A percentile compares a stretch with the other conserved stretches of the same genome.
These are phyloP conservation scores for Populus trichocarpa DNA, from an alignment of 441 rosid genomes.

Conservation along the genomic window DNA sequence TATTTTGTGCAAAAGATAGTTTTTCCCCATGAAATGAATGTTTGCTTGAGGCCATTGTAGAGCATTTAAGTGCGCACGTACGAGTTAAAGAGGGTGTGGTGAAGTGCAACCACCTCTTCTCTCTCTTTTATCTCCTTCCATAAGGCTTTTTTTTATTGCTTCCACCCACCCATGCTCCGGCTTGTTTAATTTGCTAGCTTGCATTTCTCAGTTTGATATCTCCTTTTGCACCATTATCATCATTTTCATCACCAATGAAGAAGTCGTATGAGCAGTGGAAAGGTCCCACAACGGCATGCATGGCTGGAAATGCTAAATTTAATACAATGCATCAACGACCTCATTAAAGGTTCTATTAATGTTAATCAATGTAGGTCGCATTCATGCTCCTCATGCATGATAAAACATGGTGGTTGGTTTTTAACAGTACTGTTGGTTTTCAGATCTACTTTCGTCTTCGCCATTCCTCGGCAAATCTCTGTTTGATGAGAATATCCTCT, in stretches of 20 bases:
- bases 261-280: conserved; percentile 5
- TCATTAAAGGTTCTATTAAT: conserved; percentile 16
- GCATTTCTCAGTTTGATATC: not conserved
- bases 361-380: conserved; percentile 32
- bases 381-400: conserved; percentile 16
- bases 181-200: conserved; percentile 5
- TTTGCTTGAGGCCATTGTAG: conserved; percentile 39
- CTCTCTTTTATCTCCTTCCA: conserved; percentile 23
- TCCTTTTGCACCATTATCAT: not conserved
- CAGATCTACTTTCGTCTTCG: not conserved
- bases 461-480: not conserved
- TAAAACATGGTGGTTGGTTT: not conserved
- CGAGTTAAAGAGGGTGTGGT: conserved; percentile 27
- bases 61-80: conserved; percentile 27
- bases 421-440: not conserved
- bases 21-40: conserved; percentile 45
- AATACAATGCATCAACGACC: conserved; percentile 28
- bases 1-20: not conserved
- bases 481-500: not conserved
- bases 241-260: conserved; percentile 18
- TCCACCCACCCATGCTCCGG: conserved; percentile 32
- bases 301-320: conserved; percentile 23
- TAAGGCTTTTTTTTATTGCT: conserved; percentile 30
- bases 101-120: conserved; percentile 27
- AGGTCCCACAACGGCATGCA: conserved; percentile 24